Evolutionary conservation across 345 rosid genomes (phyloP), one percentile per base, ranked within the genome.

Genomic region (Limnanthes douglasii): DNA sequence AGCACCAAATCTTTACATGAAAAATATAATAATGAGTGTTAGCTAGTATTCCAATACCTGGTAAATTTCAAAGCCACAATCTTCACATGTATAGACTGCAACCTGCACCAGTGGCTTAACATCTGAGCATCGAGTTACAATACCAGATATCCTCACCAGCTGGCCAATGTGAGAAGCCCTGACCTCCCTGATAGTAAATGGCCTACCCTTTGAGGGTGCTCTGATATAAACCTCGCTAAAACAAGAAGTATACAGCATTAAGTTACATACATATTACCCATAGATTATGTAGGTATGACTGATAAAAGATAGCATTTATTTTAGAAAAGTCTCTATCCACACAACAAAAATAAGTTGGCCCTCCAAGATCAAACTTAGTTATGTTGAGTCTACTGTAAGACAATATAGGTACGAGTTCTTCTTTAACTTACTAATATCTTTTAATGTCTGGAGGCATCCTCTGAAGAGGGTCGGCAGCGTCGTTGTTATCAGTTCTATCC

Each of bases 91-190:
- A 61, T 90, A 90, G 1, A 90, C 96, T 42, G 98, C 94, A 6
- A 90, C 94, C 26, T 84, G 88, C 95, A 90, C 84, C 47, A 90
- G 60, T 37, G 98, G 96, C 71, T 90, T 90, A 40, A 90, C 98
- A 65, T 90, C 98, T 11, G 98, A 90, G 51, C 98, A 90, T 5
- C 96, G 93, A 8, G 94, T 90, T 41, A 90, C 75, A 67, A 90
- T 85, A 37, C 98, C 98, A 17, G 96, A 72, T 59, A 66, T 75
- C 50, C 65, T 75, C 2, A 90, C 94, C 57, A 90, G 92, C 46
- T 84, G 94, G 14, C 96, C 98, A 52, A 90, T 84, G 40, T 70
- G 53, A 22, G 96, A 80, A 46, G 98, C 92, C 62, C 64, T 90
- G 55, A 90, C 96, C 59, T 80, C 96, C 72, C 98, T 85, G 35